A percentile compares a stretch with the other conserved stretches of the same genome.
Conservation (phyloP, 768 basidiomycete genomes). For the Calocera cornea region DNA sequence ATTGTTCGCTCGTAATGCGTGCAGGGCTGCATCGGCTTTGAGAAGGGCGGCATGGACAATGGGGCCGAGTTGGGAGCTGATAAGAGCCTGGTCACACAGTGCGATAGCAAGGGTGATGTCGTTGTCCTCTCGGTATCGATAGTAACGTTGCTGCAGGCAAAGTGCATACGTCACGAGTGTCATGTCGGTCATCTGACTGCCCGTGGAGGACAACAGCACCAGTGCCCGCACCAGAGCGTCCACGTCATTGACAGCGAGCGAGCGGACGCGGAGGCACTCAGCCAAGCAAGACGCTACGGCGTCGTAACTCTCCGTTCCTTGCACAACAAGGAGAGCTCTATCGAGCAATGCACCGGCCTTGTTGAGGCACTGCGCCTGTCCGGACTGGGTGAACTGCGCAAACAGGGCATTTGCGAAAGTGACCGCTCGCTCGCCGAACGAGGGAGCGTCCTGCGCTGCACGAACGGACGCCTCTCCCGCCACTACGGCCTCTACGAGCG, state of each 20-base stretch:
- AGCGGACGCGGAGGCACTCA: not conserved
- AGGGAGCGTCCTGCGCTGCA: not conserved
- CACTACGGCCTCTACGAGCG: not conserved
- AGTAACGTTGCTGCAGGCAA: not conserved
- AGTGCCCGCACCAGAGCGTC: not conserved
- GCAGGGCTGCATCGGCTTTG: not conserved
- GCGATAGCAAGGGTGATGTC: not conserved
- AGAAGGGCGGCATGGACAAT: not conserved
- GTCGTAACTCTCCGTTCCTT: not conserved
- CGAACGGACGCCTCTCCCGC: not conserved
- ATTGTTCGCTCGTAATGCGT: not conserved
- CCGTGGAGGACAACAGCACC: not conserved
- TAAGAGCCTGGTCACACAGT: not conserved
- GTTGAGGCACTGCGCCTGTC: not conserved
- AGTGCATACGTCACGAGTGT: not conserved
- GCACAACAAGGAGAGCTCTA: not conserved
- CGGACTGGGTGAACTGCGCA: not conserved
- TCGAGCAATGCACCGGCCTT: not conserved
- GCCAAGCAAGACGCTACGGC: not conserved
- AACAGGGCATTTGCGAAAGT: not conserved
- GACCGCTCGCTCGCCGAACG: not conserved
- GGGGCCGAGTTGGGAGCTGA: not conserved
- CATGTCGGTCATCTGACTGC: not conserved
- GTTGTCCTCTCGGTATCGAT: not conserved
- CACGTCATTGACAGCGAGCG: not conserved